Percentiles rank a stretch among this genome's conserved stretches.
These are phyloP conservation scores for Pulicaria dysenterica DNA, from an alignment of 129 eudicot species.

Conservation along the genomic window DNA sequence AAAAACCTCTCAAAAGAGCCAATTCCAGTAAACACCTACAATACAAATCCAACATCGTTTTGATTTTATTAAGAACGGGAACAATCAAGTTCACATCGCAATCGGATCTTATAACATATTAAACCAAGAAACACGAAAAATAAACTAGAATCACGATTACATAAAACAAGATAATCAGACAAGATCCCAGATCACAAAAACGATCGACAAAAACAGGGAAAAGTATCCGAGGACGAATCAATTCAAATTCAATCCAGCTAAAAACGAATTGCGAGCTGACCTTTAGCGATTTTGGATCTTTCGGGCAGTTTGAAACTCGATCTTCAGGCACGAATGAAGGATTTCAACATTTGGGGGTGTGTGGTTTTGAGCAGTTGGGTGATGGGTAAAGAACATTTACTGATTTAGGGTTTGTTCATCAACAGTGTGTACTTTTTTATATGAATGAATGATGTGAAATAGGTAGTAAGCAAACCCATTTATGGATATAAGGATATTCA, in stretches of 20 bases:
- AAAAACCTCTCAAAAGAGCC: conserved; percentile 13
- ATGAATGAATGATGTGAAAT: conserved; percentile 26
- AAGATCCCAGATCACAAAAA: conserved; percentile 25
- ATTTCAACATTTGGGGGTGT: conserved; percentile 2
- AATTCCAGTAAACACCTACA: conserved; percentile 32
- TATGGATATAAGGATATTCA: conserved; percentile 29
- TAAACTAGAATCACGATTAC: background rate
- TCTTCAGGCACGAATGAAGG: conserved; percentile 8
- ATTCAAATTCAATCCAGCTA: conserved; percentile 13
- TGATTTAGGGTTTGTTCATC: conserved; percentile 35
- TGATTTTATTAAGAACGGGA: background rate
- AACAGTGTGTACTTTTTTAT: conserved; percentile 18
- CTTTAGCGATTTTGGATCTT: conserved; percentile 9
- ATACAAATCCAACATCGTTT: conserved; percentile 24
- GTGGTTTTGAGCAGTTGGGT: conserved; percentile 23
- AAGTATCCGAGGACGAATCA: background rate
- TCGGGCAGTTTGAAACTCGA: background rate
- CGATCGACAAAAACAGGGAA: conserved; percentile 18
- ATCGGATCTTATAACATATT: conserved; percentile 18
- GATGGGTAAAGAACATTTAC: conserved; percentile 9
- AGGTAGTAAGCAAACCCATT: background rate
- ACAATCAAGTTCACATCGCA: background rate
- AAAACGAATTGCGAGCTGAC: conserved; percentile 21
- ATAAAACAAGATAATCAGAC: background rate
- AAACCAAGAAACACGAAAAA: conserved; percentile 2